A percentile compares a stretch with the other conserved stretches of the same genome.
phyloP scores from a whole-genome alignment of 306 rosid species.

The Sophora flavescens region DNA sequence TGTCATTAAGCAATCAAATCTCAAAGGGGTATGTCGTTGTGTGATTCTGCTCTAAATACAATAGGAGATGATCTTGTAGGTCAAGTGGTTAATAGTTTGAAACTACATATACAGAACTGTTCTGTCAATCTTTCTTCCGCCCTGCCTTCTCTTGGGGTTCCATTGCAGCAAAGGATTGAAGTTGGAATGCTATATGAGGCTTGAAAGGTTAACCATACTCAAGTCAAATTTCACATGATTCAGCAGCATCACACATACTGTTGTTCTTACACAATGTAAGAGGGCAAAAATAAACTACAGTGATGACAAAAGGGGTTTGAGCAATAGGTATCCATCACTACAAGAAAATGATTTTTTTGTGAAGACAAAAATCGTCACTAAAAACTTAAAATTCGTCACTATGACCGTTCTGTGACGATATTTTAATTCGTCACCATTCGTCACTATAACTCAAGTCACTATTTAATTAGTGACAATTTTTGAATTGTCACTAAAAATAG shows the following conservation, averaged over 20 bases:
- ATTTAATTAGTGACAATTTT: no score
- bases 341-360: no score
- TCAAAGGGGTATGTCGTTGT: constrained; percentile 68
- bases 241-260: neutral
- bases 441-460: no score
- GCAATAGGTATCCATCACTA: constrained; percentile 1
- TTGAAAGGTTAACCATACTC: constrained; percentile 44
- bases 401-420: no score
- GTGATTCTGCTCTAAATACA: constrained; percentile 61
- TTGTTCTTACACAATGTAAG: no score
- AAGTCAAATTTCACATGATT: constrained; percentile 4
- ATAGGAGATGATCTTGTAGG: constrained; percentile 62
- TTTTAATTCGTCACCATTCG: no score
- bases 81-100: constrained; percentile 60
- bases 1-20: constrained; percentile 54
- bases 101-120: constrained; percentile 45
- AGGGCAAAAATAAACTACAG: neutral
- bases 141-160: constrained; percentile 69
- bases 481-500: no score
- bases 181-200: constrained; percentile 88
- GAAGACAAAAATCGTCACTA: no score
- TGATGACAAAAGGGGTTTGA: neutral
- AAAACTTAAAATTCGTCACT: no score
- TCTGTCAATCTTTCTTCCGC: constrained; percentile 49
- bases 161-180: constrained; percentile 69